Conservation (phyloP, 129 eudicot species). For the Sambucus nigra region DNA sequence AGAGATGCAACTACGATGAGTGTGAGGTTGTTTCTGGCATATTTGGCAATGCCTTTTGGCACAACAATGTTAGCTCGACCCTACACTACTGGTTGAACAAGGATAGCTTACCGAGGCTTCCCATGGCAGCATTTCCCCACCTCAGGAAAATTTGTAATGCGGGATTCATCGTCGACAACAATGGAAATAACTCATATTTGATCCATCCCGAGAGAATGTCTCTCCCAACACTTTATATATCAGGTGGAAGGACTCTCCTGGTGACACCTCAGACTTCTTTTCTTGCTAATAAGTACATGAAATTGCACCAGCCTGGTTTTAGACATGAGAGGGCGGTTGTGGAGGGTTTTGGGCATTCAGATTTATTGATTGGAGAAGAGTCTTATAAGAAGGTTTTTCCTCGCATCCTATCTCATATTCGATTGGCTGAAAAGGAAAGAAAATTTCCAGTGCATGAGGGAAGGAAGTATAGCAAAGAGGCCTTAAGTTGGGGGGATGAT, state of each 20-base stretch:
- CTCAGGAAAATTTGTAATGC: constrained; percentile 33
- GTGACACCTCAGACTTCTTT: constrained; percentile 37
- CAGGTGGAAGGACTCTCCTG: constrained; percentile 31
- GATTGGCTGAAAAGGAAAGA: constrained; percentile 27
- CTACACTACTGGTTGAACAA: constrained; percentile 41
- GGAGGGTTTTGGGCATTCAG: constrained; percentile 49
- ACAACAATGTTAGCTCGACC: constrained; percentile 24
- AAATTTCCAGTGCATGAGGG: neutral
- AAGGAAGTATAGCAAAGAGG: constrained; percentile 9
- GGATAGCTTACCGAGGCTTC: constrained; percentile 22
- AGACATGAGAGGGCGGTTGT: constrained; percentile 45
- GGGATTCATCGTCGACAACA: constrained; percentile 36
- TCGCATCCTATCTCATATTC: constrained; percentile 26
- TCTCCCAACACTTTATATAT: constrained; percentile 40
- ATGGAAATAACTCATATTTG: constrained; percentile 33
- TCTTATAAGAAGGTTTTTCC: constrained; percentile 34
- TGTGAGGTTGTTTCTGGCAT: constrained; percentile 47
- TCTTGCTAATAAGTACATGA: constrained; percentile 44
- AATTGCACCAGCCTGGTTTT: constrained; percentile 36
- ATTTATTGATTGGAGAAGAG: constrained; percentile 39
- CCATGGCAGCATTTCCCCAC: constrained; percentile 48
- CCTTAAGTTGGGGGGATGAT: constrained; percentile 27
- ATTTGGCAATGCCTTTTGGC: constrained; percentile 39
- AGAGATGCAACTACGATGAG: constrained; percentile 41
- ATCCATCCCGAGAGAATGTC: constrained; percentile 44